A percentile compares a stretch with the other conserved stretches of the same genome.
These are phyloP conservation scores for Mycena sp. DNA, from an alignment of 1,284 basidiomycete species.

Conservation along the genomic window DNA sequence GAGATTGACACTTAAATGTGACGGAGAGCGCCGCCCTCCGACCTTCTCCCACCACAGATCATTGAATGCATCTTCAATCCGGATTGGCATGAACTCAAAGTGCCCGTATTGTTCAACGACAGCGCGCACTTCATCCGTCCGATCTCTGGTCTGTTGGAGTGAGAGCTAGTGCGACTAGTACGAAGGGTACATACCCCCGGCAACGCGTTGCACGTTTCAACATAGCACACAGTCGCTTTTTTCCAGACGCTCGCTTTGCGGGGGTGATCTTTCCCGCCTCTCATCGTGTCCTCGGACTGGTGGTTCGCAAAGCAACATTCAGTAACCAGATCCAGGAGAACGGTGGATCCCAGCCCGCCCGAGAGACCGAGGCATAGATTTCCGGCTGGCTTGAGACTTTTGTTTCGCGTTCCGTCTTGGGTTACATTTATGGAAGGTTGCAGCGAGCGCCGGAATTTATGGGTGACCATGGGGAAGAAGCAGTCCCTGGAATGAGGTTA, in stretches of 20 bases:
- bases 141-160: constrained; percentile 59
- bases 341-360: constrained; percentile 77
- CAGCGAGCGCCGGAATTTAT: constrained; percentile 72
- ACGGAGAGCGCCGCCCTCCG: constrained; percentile 40
- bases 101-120: constrained; percentile 57
- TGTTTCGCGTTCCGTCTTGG: constrained; percentile 58
- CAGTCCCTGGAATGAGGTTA: constrained; percentile 59
- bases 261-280: constrained; percentile 73
- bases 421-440: constrained; percentile 70
- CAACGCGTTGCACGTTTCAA: constrained; percentile 72
- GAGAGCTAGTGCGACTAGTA: constrained; percentile 1
- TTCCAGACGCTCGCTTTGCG: constrained; percentile 71
- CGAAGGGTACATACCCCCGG: constrained; percentile 56
- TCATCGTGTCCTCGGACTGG: constrained; percentile 41
- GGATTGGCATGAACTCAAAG: constrained; percentile 66
- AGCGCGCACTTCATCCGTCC: constrained; percentile 58
- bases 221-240: constrained; percentile 69
- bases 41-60: constrained; percentile 68
- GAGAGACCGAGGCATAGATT: constrained; percentile 75
- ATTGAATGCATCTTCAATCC: constrained; percentile 79
- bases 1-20: constrained; percentile 54
- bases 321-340: constrained; percentile 74
- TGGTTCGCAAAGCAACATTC: constrained; percentile 63
- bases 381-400: constrained; percentile 69
- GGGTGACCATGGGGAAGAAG: constrained; percentile 67